Conservation (phyloP, 345 rosid genomes). For the Ricinus communis region DNA sequence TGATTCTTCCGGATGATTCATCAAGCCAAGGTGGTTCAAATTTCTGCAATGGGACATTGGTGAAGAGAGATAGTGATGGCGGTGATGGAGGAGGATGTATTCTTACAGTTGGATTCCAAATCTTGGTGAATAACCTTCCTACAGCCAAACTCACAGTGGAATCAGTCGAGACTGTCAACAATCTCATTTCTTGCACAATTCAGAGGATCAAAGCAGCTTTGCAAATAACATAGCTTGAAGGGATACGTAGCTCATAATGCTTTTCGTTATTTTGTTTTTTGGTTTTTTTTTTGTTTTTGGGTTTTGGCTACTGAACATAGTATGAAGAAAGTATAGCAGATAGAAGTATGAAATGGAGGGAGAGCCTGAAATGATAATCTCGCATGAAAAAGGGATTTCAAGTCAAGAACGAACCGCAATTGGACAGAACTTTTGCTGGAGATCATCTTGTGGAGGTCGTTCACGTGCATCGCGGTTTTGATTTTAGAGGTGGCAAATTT, state of each 20-base stretch:
- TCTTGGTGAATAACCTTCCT: slow-evolving; percentile 80
- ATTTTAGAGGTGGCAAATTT: too few relatives aligned
- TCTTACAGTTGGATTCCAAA: slow-evolving; percentile 58
- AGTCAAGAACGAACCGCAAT: slow-evolving; percentile 53
- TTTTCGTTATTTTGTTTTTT: neutral
- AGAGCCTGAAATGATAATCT: neutral
- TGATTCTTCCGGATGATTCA: slow-evolving; percentile 47
- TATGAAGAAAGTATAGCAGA: slow-evolving; percentile 10
- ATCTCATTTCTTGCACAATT: slow-evolving; percentile 75
- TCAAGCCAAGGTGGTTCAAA: slow-evolving; percentile 20
- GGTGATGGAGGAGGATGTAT: slow-evolving; percentile 39
- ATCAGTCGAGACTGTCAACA: slow-evolving; percentile 87
- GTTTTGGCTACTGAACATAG: neutral
- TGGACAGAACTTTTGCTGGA: neutral
- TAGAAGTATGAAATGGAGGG: slow-evolving; percentile 2
- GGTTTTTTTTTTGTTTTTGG: neutral
- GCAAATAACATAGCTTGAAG: slow-evolving; percentile 18
- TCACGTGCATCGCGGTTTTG: too few relatives aligned
- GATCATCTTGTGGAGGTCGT: too few relatives aligned
- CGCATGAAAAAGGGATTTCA: slow-evolving; percentile 11
- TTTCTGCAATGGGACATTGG: slow-evolving; percentile 2
- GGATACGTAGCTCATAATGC: neutral
- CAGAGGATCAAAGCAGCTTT: slow-evolving; percentile 69
- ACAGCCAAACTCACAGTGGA: slow-evolving; percentile 87
- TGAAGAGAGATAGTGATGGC: slow-evolving; percentile 18